Conservation (phyloP, 352 stramenopile genomes). For the Elongisporangium undulatum region DNA sequence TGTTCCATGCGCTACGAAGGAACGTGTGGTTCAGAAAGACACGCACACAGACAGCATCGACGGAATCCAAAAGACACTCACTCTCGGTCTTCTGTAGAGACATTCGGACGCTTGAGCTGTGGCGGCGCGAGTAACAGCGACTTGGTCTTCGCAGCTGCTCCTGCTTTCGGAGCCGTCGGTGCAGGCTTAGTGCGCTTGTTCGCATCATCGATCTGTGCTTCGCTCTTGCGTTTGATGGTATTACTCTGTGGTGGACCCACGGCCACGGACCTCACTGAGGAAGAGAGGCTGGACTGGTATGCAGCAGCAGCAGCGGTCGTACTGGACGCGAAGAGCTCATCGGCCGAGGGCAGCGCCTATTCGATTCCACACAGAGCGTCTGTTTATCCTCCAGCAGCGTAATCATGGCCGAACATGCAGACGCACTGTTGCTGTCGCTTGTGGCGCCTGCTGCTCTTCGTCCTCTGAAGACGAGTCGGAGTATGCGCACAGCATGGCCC, state of each 20-base stretch:
- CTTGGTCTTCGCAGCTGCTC: constrained; percentile 11
- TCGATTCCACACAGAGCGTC: neutral
- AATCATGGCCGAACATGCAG: neutral
- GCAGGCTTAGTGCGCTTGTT: constrained; percentile 12
- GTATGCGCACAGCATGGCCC: neutral
- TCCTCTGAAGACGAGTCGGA: neutral
- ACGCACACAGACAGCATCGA: neutral
- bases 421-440: neutral
- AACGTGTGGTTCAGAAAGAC: neutral
- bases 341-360: constrained; percentile 29
- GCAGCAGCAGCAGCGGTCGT: constrained; percentile 13
- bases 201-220: constrained; percentile 1
- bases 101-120: constrained; percentile 62
- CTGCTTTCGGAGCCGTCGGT: neutral
- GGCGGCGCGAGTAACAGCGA: constrained; percentile 43
- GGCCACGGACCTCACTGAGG: constrained; percentile 8
- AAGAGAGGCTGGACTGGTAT: constrained; percentile 1
- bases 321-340: constrained; percentile 40
- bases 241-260: neutral
- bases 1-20: constrained; percentile 58
- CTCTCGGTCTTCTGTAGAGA: constrained; percentile 65
- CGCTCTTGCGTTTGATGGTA: constrained; percentile 9
- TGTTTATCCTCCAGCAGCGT: neutral
- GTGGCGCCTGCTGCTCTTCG: neutral
- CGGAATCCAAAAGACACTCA: constrained; percentile 12